Evolutionary conservation across 2,329 filamentous ascomycete genomes (phyloP).

Genomic region (Cercospora sp.): DNA sequence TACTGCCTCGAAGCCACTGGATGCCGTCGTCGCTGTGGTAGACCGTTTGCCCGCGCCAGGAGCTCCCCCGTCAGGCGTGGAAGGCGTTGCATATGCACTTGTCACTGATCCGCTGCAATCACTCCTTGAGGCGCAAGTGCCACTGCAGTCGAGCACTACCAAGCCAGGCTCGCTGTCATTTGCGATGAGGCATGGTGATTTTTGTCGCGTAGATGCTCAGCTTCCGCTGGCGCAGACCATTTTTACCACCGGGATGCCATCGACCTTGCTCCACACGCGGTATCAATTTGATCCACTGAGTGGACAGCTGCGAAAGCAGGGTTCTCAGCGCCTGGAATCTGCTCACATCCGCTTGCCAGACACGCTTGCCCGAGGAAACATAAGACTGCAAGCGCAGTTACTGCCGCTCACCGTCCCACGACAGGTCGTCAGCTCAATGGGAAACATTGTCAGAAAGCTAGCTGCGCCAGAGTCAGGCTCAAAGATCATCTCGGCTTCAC

Average conservation of each 20-base stretch:
- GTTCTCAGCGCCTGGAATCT: constrained; percentile 27
- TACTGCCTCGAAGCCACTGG: constrained; percentile 21
- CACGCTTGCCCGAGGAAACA: not conserved
- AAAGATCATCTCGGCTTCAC: constrained; percentile 56
- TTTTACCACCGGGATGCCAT: constrained; percentile 67
- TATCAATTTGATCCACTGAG: constrained; percentile 28
- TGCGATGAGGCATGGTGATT: constrained; percentile 11
- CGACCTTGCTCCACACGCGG: constrained; percentile 52
- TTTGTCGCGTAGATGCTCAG: constrained; percentile 29
- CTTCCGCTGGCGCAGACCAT: constrained; percentile 75
- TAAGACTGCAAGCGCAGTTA: constrained; percentile 31
- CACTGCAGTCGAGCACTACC: constrained; percentile 26
- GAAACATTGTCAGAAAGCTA: constrained; percentile 68
- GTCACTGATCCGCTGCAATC: constrained; percentile 20
- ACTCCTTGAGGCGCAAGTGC: constrained; percentile 13
- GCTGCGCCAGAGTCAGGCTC: constrained; percentile 47
- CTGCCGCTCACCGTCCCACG: constrained; percentile 64
- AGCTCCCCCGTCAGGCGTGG: constrained; percentile 21
- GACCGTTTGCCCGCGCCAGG: constrained; percentile 32
- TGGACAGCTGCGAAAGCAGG: constrained; percentile 13
- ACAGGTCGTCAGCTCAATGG: constrained; percentile 65
- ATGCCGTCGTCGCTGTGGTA: constrained; percentile 36
- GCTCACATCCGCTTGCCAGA: constrained; percentile 26
- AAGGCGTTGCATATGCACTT: constrained; percentile 38
- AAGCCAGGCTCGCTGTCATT: constrained; percentile 37